Percentiles rank a stretch among this genome's conserved stretches.
Conservation (phyloP, 352 stramenopile genomes). For the Bremia lactucae region DNA sequence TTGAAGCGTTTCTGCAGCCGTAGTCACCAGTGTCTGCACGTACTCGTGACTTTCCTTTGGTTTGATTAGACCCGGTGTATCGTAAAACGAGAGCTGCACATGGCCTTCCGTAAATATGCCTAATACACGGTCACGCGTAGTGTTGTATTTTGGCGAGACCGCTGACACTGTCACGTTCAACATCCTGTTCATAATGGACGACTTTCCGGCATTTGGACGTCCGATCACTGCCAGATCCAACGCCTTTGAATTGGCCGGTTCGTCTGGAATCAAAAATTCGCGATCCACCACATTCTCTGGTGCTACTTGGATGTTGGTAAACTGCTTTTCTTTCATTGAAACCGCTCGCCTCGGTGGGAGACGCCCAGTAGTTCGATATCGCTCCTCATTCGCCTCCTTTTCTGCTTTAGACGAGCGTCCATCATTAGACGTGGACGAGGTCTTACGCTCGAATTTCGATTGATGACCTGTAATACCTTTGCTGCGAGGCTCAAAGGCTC, state of each 20-base stretch:
- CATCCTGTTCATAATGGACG: conserved; percentile 74
- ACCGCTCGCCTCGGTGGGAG: conserved; percentile 28
- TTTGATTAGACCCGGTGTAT: conserved; percentile 81
- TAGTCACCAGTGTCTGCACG: conserved; percentile 68
- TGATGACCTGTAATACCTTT: conserved; percentile 14
- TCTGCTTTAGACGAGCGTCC: conserved; percentile 13
- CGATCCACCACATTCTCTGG: conserved; percentile 58
- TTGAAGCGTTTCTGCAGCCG: conserved; percentile 64
- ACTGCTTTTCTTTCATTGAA: conserved; percentile 51
- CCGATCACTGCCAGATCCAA: conserved; percentile 77
- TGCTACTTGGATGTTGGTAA: conserved; percentile 47
- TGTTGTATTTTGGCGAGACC: conserved; percentile 85
- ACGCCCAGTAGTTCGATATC: conserved; percentile 9
- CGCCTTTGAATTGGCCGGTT: conserved; percentile 48
- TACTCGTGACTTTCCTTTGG: conserved; percentile 81
- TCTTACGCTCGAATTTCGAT: conserved; percentile 2
- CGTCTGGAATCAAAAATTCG: conserved; percentile 64
- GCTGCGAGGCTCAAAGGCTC: conserved; percentile 15
- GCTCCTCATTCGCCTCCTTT: conserved; percentile 6
- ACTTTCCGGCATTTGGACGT: conserved; percentile 82
- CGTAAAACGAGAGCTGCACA: conserved; percentile 76
- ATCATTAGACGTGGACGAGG: conserved; percentile 7
- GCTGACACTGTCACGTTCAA: conserved; percentile 75
- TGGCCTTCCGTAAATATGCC: conserved; percentile 69
- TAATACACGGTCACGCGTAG: conserved; percentile 65